Evolutionary conservation across 228 moss, liverwort and hornwort species (phyloP), one percentile per base, ranked within the genome.

Genomic region (Sphagnum fallax): DNA sequence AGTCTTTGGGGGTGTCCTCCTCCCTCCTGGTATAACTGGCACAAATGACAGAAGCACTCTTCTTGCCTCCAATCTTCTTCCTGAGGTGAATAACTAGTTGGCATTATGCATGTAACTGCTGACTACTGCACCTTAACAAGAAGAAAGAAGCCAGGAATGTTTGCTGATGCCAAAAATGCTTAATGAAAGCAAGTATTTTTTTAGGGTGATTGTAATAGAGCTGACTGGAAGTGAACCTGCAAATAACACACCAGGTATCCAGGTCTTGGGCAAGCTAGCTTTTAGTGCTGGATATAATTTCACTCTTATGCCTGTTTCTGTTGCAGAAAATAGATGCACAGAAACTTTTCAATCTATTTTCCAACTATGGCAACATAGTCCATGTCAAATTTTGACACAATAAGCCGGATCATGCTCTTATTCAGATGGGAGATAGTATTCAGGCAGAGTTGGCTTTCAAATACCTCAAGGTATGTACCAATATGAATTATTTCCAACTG

Each of bases 361-460:
- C 97, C 47, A 98, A 98, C 75, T 98, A 98, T 48, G 97, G 97
- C 64, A 98, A 98, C 66, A 98, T 98, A 59, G 93, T 93, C 80
- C 90, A 90, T 4, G 90, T 98, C 73, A 98, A 98, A 83, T 88
- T 93, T 52, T 80, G 93, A 71, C 93, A 98, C 85, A 98, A 98
- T 87, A 98, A 98, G 81, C 97, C 93, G n/a, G 97, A 98, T 79
- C 97, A 98, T 76, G 97, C 97, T 65, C 93, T 98, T 16, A 90
- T 98, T 71, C 93, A 98, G 75, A 98, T 98, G 97, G 93, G 97
- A 63, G 97, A 98, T 74, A 93, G 97, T 13, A 91, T 98, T 59
- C 97, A 98, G 70, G 91, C 93, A 50, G 93, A 98, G 79, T 84
- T 98, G 13, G 97, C 97, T 48, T 93, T 98, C 60, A 98, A 91